Percentiles rank a stretch among this genome's conserved stretches.
Conservation (phyloP, 1,139 yeast species). For the Blastobotrys aristatus region DNA sequence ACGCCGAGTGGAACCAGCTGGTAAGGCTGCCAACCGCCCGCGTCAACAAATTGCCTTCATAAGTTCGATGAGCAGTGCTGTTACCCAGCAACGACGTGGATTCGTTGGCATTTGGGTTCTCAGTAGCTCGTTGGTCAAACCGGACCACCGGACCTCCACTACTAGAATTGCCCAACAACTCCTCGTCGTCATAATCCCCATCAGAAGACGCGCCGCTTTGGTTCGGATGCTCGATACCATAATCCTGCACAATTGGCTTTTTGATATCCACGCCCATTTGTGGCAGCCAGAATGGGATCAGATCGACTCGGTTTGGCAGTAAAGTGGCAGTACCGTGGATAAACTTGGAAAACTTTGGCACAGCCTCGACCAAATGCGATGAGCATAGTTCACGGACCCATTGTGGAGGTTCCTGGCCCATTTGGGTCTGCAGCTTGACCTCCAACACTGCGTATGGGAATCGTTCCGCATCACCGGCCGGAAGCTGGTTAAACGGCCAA, state of each 20-base stretch:
- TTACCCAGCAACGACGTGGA: constrained; percentile 27
- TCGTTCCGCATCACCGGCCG: constrained; percentile 79
- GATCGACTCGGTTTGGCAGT: constrained; percentile 71
- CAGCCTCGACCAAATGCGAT: constrained; percentile 94
- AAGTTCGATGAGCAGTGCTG: not conserved
- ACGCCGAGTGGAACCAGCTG: constrained; percentile 28
- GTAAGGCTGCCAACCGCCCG: not conserved
- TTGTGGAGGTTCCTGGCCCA: constrained; percentile 97
- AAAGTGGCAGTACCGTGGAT: constrained; percentile 92
- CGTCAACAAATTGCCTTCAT: constrained; percentile 10
- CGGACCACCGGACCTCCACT: constrained; percentile 16
- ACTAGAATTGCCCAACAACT: constrained; percentile 19
- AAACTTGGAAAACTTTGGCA: constrained; percentile 94
- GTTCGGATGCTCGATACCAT: constrained; percentile 58
- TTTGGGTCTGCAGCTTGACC: constrained; percentile 92
- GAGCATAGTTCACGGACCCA: constrained; percentile 93
- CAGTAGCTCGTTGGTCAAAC: constrained; percentile 6
- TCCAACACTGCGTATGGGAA: constrained; percentile 97
- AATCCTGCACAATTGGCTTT: constrained; percentile 70
- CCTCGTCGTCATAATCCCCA: constrained; percentile 38
- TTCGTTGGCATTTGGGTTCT: constrained; percentile 24
- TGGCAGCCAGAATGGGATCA: constrained; percentile 97
- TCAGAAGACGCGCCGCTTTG: constrained; percentile 32
- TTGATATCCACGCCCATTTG: constrained; percentile 95
- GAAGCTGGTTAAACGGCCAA: constrained; percentile 84